These are phyloP conservation scores for Saccharomyces pastorianus DNA, from an alignment of 1,139 yeast genomes.

Conservation along the genomic window DNA sequence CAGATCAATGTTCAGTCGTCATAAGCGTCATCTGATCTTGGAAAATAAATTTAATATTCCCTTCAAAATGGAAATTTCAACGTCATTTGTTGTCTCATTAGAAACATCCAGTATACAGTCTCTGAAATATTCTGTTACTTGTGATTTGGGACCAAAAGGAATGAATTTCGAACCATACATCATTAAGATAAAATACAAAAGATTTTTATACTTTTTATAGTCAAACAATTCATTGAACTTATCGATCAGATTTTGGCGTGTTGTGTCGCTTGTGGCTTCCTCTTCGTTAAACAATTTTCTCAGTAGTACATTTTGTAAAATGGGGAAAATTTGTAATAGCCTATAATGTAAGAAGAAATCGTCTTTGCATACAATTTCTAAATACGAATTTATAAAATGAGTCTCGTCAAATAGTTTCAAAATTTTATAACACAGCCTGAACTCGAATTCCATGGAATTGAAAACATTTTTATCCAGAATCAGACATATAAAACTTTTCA, in stretches of 20 bases:
- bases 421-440: slow-evolving; percentile 13
- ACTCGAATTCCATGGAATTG: slow-evolving; percentile 17
- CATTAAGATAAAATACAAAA: slow-evolving; percentile 23
- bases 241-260: slow-evolving; percentile 7
- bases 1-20: not conserved
- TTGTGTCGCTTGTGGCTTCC: slow-evolving; percentile 1
- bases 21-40: slow-evolving; percentile 5
- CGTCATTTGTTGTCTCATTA: slow-evolving; percentile 16
- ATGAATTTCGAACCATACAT: slow-evolving; percentile 18
- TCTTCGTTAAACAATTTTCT: slow-evolving; percentile 7
- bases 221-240: slow-evolving; percentile 21
- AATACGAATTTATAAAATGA: slow-evolving; percentile 11
- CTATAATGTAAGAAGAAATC: slow-evolving; percentile 24
- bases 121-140: slow-evolving; percentile 10
- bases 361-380: slow-evolving; percentile 12
- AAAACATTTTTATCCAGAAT: slow-evolving; percentile 26
- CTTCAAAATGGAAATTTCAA: slow-evolving; percentile 22
- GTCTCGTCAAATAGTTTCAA: not conserved
- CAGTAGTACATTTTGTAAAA: slow-evolving; percentile 12
- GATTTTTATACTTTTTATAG: slow-evolving; percentile 11
- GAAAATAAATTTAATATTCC: slow-evolving; percentile 18
- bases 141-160: slow-evolving; percentile 13
- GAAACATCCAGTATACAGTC: slow-evolving; percentile 20
- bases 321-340: slow-evolving; percentile 16
- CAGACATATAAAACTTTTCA: slow-evolving; percentile 16